phyloP scores from a whole-genome alignment of 306 rosid genomes.

The Lathyrus tuberosus region DNA sequence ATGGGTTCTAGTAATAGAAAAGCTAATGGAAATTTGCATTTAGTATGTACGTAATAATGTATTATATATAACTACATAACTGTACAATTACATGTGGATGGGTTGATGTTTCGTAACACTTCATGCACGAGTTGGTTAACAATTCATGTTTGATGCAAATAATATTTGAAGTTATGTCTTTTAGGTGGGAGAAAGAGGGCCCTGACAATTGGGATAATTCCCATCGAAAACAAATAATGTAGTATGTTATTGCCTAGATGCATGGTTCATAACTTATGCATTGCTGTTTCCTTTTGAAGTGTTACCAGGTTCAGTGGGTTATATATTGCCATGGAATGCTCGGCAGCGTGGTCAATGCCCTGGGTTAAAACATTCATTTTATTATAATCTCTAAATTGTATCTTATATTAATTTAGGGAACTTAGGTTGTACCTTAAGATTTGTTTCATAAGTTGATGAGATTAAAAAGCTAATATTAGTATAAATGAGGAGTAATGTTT shows the following conservation, averaged over 20 bases:
- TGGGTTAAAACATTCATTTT: background rate
- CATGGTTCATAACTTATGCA: background rate
- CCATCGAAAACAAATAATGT: background rate
- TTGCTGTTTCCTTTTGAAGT: conserved; percentile 3
- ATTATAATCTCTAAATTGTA: background rate
- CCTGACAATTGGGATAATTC: too few species aligned
- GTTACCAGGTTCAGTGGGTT: background rate
- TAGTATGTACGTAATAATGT: too few species aligned
- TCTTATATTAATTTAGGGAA: background rate
- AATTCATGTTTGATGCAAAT: too few species aligned
- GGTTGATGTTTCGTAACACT: too few species aligned
- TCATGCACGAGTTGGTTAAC: too few species aligned
- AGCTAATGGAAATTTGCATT: too few species aligned
- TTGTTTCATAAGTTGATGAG: conserved; percentile 3
- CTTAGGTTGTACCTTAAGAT: background rate
- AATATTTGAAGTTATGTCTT: too few species aligned
- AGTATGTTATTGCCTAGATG: conserved; percentile 2
- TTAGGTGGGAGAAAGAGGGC: too few species aligned
- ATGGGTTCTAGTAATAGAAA: background rate
- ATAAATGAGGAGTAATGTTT: background rate
- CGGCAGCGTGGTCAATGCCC: background rate
- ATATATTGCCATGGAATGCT: background rate
- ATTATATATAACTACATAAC: too few species aligned
- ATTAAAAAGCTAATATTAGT: conserved; percentile 6
- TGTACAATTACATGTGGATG: too few species aligned